Percentiles rank a stretch among this genome's conserved stretches.
phyloP scores from a whole-genome alignment of 371 early-diverging fungal species.

The Mortierella sp. region DNA sequence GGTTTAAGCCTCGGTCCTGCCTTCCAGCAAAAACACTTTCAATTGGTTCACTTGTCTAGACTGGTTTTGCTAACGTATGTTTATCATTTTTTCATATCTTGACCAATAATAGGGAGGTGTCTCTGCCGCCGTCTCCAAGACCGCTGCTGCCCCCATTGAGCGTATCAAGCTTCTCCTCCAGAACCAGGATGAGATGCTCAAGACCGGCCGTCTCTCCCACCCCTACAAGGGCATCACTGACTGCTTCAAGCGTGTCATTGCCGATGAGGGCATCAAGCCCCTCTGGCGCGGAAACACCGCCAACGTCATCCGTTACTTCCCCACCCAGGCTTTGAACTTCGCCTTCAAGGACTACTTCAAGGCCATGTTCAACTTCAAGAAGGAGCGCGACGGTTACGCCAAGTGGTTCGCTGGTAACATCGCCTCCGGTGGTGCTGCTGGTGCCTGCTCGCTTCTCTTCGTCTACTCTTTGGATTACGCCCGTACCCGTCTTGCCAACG shows the following conservation, averaged over 20 bases:
- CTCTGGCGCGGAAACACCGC: slow-evolving; percentile 81
- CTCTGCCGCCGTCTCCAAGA: slow-evolving; percentile 94
- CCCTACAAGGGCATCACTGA: slow-evolving; percentile 80
- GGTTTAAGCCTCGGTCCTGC: neutral
- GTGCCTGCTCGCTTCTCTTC: slow-evolving; percentile 80
- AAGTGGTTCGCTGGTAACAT: slow-evolving; percentile 83
- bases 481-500: slow-evolving; percentile 85
- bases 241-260: slow-evolving; percentile 75
- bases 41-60: too few relatives aligned
- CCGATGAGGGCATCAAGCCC: slow-evolving; percentile 76
- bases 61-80: neutral
- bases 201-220: slow-evolving; percentile 68
- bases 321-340: slow-evolving; percentile 86
- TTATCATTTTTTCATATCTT: neutral
- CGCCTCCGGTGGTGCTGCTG: slow-evolving; percentile 85
- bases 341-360: slow-evolving; percentile 89
- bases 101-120: slow-evolving; percentile 74
- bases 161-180: slow-evolving; percentile 85
- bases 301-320: slow-evolving; percentile 87
- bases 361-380: slow-evolving; percentile 78
- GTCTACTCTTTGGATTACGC: slow-evolving; percentile 85
- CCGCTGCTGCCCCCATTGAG: slow-evolving; percentile 88
- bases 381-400: slow-evolving; percentile 76
- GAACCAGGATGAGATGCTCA: slow-evolving; percentile 82
- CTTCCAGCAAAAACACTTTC: neutral